phyloP scores from a whole-genome alignment of 2,329 filamentous ascomycete genomes.

The Xylaria sp. region DNA sequence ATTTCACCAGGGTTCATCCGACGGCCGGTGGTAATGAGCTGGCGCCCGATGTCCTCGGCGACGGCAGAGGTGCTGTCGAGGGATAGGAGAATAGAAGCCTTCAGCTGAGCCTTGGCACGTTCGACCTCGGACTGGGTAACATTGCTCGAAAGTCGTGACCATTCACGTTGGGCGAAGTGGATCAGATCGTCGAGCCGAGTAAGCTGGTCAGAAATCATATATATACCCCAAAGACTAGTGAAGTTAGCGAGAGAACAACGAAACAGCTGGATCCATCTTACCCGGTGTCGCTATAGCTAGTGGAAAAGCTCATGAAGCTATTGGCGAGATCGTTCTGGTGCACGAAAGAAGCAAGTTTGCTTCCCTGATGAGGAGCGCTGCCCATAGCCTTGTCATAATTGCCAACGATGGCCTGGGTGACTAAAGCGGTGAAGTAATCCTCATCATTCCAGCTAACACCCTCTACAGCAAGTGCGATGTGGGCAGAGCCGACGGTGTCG shows the following conservation, averaged over 20 bases:
- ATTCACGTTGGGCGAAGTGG: slow-evolving; percentile 98
- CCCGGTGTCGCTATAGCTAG: slow-evolving; percentile 99
- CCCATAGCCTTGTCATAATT: slow-evolving; percentile 99
- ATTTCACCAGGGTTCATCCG: slow-evolving; percentile 92
- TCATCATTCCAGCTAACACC: slow-evolving; percentile 99
- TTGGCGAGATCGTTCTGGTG: slow-evolving; percentile 96
- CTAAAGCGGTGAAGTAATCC: slow-evolving; percentile 97
- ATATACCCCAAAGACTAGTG: slow-evolving; percentile 96
- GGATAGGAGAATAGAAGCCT: slow-evolving; percentile 95
- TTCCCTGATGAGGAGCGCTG: slow-evolving; percentile 94
- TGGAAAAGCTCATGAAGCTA: slow-evolving; percentile 99
- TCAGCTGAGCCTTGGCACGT: slow-evolving; percentile 98
- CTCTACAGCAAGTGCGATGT: slow-evolving; percentile 98
- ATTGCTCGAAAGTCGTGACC: slow-evolving; percentile 90
- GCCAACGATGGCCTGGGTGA: slow-evolving; percentile 97
- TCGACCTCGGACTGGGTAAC: slow-evolving; percentile 91
- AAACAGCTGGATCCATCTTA: slow-evolving; percentile 53
- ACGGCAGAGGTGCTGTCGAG: slow-evolving; percentile 97
- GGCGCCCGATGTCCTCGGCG: slow-evolving; percentile 97
- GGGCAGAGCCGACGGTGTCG: slow-evolving; percentile 92
- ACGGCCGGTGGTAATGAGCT: slow-evolving; percentile 96
- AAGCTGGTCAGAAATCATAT: slow-evolving; percentile 90
- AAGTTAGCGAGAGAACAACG: slow-evolving; percentile 24
- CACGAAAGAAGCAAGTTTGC: slow-evolving; percentile 95
- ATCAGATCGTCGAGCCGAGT: slow-evolving; percentile 91